Evolutionary conservation across 768 basidiomycete genomes (phyloP).

Genomic region (Brasilioporus rufonigricans): DNA sequence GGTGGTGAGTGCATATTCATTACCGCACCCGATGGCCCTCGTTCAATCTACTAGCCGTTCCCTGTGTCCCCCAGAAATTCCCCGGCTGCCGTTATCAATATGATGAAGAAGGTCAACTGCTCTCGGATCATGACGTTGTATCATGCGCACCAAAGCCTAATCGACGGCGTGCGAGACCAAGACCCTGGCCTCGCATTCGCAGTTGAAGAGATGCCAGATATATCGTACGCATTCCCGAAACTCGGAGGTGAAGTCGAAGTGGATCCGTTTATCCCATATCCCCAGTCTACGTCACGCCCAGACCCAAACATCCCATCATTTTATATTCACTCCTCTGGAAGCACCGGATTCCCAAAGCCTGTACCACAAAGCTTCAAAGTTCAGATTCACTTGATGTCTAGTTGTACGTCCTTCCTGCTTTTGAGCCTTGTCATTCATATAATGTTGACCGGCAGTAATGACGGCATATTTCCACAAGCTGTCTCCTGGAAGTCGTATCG

Average conservation of each 20-base stretch:
- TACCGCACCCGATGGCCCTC: conserved; percentile 19
- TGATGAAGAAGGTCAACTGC: conserved; percentile 23
- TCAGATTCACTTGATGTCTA: too few relatives aligned
- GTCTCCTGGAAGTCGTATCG: conserved; percentile 12
- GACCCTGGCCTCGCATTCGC: not conserved
- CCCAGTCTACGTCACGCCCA: conserved; percentile 1
- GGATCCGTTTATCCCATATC: conserved; percentile 14
- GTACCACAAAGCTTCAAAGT: conserved; percentile 34
- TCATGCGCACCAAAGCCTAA: conserved; percentile 13
- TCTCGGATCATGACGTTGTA: conserved; percentile 14
- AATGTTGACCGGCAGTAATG: too few relatives aligned
- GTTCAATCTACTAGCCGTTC: conserved; percentile 29
- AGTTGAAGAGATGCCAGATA: conserved; percentile 34
- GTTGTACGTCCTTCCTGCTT: too few relatives aligned
- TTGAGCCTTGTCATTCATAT: too few relatives aligned
- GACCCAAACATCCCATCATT: conserved; percentile 11
- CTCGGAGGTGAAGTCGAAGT: conserved; percentile 32
- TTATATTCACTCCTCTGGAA: conserved; percentile 31
- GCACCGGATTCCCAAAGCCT: conserved; percentile 47
- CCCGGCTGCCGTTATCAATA: conserved; percentile 32
- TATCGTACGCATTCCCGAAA: conserved; percentile 38
- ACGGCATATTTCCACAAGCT: too few relatives aligned
- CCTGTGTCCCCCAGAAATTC: conserved; percentile 41
- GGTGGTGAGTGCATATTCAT: conserved; percentile 25
- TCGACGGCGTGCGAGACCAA: conserved; percentile 5